A percentile compares a stretch with the other conserved stretches of the same genome.
Conservation (phyloP, 2,329 filamentous ascomycete species). For the Alternaria brassicicola region DNA sequence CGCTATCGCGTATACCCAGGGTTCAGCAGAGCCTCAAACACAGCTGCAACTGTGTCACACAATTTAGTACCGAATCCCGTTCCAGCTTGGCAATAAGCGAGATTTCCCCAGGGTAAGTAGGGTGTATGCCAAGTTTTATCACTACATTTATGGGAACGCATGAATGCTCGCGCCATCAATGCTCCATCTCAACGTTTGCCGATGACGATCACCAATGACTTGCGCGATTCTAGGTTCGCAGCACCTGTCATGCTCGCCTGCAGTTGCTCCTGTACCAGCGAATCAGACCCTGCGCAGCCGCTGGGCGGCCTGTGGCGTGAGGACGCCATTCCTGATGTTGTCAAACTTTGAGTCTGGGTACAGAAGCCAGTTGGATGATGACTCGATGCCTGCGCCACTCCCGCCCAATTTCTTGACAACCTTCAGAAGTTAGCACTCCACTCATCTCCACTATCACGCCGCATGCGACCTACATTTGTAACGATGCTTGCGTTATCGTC, state of each 20-base stretch:
- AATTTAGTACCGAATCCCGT: conserved; percentile 13
- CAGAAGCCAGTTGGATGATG: conserved; percentile 51
- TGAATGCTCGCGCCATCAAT: conserved; percentile 19
- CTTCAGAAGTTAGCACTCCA: conserved; percentile 14
- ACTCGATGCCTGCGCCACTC: conserved; percentile 53
- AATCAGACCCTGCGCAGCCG: not conserved
- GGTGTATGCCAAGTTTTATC: conserved; percentile 23
- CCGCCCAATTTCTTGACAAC: conserved; percentile 50
- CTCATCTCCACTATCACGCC: not conserved
- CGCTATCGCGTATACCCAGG: conserved; percentile 1
- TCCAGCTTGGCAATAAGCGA: conserved; percentile 22
- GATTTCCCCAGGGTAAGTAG: conserved; percentile 8
- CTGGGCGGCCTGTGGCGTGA: conserved; percentile 30
- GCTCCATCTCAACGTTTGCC: conserved; percentile 5
- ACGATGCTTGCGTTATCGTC: conserved; percentile 66
- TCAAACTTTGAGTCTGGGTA: conserved; percentile 62
- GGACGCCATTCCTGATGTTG: conserved; percentile 53
- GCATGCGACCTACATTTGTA: conserved; percentile 38
- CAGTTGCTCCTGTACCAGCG: not conserved
- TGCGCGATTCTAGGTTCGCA: conserved; percentile 2
- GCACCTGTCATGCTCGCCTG: not conserved
- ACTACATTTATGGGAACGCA: conserved; percentile 18
- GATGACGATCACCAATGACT: not conserved
- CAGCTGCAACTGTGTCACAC: conserved; percentile 16
- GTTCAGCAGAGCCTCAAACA: conserved; percentile 24